Base-by-base conservation (phyloP, 2,329 filamentous ascomycete genomes). In the Aspergillus persii region DNA sequence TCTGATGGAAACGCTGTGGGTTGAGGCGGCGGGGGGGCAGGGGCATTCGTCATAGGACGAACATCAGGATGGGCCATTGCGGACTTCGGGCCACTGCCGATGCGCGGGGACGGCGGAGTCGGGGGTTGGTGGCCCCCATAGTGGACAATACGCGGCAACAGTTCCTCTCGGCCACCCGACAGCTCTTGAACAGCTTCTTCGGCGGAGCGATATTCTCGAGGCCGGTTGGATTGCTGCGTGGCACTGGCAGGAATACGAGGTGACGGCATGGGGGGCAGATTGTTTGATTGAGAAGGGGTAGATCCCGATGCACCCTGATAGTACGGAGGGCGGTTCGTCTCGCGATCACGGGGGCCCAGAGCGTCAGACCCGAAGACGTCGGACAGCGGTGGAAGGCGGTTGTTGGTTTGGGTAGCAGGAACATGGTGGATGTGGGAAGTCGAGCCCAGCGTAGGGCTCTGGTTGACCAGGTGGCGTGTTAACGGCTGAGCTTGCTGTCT, bases 91-190 rank as follows among this genome's bases (percentile, higher is more conserved):
- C 69, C 60, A 60, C 73, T 68, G 41, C 66, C 59, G 36, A 67
- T 36, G 18, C 71, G 72, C 57, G 87, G 91, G 49, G 92, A 96
- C 4, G 92, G 92, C 39, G 94, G 93, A 2, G 93, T 96, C 3
- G 93, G 93, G 46, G 94, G 93, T 74, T 96, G 94, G 71, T 96
- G 92, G 50, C 92, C 92, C 44, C 90, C 92, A 74, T 99, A 99
- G 77, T 98, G 95, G 12, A 99, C 91, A 58, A 98, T 86, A 76
- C 94, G 95, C 26, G 95, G 95, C 53, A 97, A 82, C 12, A 98
- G 82, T 60, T 99, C 95, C 58, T 96, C 89, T 58, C 95, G 87
- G n/a, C 95, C 95, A 53, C 92, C 93, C 4, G 93, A 89, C 62
- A 99, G 78, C 64, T 95, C 91, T 59, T 91, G 90, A 61, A 98